Base-by-base conservation (phyloP, 768 basidiomycete genomes). In the Rhodotorula babjevae region DNA sequence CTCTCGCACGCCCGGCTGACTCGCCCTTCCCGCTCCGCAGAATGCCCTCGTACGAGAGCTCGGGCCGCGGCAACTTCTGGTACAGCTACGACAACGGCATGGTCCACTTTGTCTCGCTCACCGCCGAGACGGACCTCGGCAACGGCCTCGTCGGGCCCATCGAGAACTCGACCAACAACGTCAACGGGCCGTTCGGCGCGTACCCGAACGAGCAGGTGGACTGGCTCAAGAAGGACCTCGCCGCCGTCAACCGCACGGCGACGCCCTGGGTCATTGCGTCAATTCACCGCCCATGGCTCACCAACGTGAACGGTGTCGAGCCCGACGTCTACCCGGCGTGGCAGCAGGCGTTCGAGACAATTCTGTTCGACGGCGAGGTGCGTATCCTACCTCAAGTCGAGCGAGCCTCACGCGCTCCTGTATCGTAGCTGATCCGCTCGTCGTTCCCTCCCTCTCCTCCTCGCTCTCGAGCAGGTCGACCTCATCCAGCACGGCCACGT, bases 251-350 rank as follows among this genome's bases (percentile, higher is more conserved):
- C 72, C 64, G 79, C 18, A 49, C 57, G 29, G 71, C 69, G 57
- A 79, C 78, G 3, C 78, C 78, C 18, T 79, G 77, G 78, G 73
- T 80, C 33, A 46, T 79, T 52, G 79, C 71, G 14, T 58, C 64
- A 46, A 29, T 71, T 12, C 79, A 79, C 65, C 70, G 75, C 47
- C 68, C 74, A 9, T 75, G 69, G 69, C 63, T 66, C 61, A 69
- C 61, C 40, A 55, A 31, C 27, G 40, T n/a, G n/a, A n/a, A n/a
- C n/a, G n/a, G n/a, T n/a, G n/a, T 44, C 31, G 44, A 46, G 18
- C 19, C 19, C 16, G 68, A 44, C n/a, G 47, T 12, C 15, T 71
- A 55, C 10, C 59, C 67, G 16, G 73, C 67, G 1, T 75, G 73
- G 76, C 74, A 77, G 56, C 64, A 75, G 40, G 79, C 79, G 0